Conservation (phyloP, 2,329 filamentous ascomycete genomes). For the Laburnicola sp. region DNA sequence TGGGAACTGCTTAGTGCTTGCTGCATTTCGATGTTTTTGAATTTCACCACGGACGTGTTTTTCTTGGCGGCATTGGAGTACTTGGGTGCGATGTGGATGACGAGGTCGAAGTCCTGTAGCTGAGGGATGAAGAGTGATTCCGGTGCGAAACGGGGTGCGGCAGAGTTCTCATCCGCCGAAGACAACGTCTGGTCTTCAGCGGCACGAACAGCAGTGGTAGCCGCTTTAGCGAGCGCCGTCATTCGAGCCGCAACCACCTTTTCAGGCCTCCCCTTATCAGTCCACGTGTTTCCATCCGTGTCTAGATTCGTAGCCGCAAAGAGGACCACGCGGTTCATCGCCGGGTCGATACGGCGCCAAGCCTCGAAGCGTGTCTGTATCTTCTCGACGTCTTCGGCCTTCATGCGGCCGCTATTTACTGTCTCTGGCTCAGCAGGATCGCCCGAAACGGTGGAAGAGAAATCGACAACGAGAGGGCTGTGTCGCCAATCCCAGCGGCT, state of each 20-base stretch:
- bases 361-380: slow-evolving; percentile 75
- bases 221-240: slow-evolving; percentile 78
- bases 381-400: slow-evolving; percentile 60
- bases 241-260: slow-evolving; percentile 84
- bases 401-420: slow-evolving; percentile 50
- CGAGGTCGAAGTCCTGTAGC: slow-evolving; percentile 78
- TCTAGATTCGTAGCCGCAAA: slow-evolving; percentile 83
- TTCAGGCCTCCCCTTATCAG: slow-evolving; percentile 67
- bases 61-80: slow-evolving; percentile 44
- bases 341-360: slow-evolving; percentile 86
- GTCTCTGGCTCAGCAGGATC: slow-evolving; percentile 25
- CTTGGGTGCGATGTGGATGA: slow-evolving; percentile 70
- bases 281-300: slow-evolving; percentile 77
- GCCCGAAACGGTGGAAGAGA: slow-evolving; percentile 49
- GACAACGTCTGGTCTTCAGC: slow-evolving; percentile 55
- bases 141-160: slow-evolving; percentile 41
- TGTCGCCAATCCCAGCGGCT: slow-evolving; percentile 90
- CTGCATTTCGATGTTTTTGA: slow-evolving; percentile 77
- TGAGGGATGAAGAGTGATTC: slow-evolving; percentile 71
- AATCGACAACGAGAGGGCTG: slow-evolving; percentile 79
- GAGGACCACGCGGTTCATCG: slow-evolving; percentile 79
- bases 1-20: slow-evolving; percentile 34
- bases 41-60: slow-evolving; percentile 54
- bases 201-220: slow-evolving; percentile 54
- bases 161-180: slow-evolving; percentile 15